phyloP scores from a whole-genome alignment of 495 filamentous ascomycete genomes.

The Hypoxylon cercidicola region DNA sequence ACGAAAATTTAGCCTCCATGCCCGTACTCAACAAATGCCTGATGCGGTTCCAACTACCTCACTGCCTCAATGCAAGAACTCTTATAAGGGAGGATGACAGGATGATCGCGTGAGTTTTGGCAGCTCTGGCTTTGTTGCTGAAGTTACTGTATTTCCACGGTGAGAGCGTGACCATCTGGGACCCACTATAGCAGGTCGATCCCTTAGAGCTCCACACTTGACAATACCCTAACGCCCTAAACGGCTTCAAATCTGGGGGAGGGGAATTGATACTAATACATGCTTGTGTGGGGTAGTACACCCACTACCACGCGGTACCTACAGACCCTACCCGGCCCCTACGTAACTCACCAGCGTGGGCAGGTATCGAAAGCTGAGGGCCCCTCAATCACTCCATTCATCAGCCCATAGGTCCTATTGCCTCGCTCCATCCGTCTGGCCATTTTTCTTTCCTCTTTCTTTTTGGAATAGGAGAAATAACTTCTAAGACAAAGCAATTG shows the following conservation, averaged over 20 bases:
- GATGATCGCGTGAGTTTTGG: conserved; percentile 1
- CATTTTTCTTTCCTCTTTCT: conserved; percentile 28
- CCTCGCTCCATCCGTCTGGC: conserved; percentile 37
- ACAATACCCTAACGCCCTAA: conserved; percentile 5
- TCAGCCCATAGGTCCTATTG: conserved; percentile 36
- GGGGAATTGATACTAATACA: conserved; percentile 31
- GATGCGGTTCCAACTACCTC: background rate
- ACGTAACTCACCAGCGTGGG: conserved; percentile 41
- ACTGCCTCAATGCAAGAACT: background rate
- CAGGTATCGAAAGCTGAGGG: conserved; percentile 37
- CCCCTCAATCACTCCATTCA: conserved; percentile 44
- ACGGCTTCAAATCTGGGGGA: conserved; percentile 41
- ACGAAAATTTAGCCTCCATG: too few species aligned
- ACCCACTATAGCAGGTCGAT: conserved; percentile 36
- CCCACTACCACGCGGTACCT: conserved; percentile 19
- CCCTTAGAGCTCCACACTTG: conserved; percentile 19
- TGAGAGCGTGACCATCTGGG: conserved; percentile 34
- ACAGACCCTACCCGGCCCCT: conserved; percentile 24
- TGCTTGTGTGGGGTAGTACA: conserved; percentile 35
- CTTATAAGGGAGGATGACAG: background rate
- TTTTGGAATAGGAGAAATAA: conserved; percentile 3
- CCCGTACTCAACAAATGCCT: too few species aligned
- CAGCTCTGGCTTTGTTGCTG: background rate
- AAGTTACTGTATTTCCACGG: conserved; percentile 32
- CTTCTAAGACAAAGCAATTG: conserved; percentile 36